Evolutionary conservation across 75 land plant species (phyloP), one percentile per base, ranked within the genome.

Genomic region (Picea sitchensis): DNA sequence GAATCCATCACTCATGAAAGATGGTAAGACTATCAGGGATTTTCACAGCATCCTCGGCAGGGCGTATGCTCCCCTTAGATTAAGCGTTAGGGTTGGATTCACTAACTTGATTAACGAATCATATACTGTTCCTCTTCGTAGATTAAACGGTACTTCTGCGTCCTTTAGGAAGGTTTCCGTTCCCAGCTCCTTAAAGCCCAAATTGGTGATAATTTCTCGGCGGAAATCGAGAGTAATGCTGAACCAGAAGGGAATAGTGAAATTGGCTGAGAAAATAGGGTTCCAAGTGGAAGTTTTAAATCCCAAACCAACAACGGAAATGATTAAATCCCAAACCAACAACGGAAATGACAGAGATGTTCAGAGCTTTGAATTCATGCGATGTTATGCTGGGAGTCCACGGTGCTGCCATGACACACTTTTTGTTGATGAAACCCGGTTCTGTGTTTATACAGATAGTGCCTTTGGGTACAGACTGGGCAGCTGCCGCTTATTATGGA

Each of bases 131-230:
- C 31, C 14, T 58, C 23, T 26, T 51, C 15, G 23, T 51, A 4
- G 54, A 51, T 36, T 15, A 30, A 36, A 72, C 74, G 14, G 30
- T 17, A 36, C 0, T 36, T 30, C 7, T 36, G 74, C 18, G 30
- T 30, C 18, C 74, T 0, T 30, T 32, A 72, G 5, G 38, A 30
- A 21, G 1, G 59, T 5, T 5, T 57, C 1, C 23, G 30, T 8
- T 14, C 36, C 6, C 14, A 23, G 0, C 11, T 2, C 17, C 5
- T 17, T 1, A 32, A 77, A 71, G 51, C 89, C 84, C 14, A 78
- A 47, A 64, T 71, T 88, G 36, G 81, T 77, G 3, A 82, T 88
- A 59, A 41, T 88, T 44, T 20, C 80, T 4, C 38, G 89, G 57
- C 36, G 67, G 56, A 76, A 76, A 38, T 77, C 87, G 1, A 84